Conservation (phyloP, 345 rosid species). For the Clausena lansium region DNA sequence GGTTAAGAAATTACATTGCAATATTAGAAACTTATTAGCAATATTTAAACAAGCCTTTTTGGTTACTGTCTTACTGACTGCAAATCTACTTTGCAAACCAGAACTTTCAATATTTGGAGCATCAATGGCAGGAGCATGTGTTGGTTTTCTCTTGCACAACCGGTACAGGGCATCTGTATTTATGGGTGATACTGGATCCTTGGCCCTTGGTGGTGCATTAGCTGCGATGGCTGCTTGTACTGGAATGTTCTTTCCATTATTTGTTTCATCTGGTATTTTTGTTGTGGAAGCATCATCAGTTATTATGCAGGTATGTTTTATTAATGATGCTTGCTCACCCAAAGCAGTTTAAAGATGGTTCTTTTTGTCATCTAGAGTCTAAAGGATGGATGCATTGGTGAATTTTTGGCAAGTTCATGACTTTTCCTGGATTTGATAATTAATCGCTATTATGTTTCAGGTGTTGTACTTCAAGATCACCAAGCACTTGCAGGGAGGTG, state of each 20-base stretch:
- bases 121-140: slow-evolving; percentile 94
- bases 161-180: slow-evolving; percentile 76
- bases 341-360: background rate
- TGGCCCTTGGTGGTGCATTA: slow-evolving; percentile 88
- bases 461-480: slow-evolving; percentile 39
- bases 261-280: slow-evolving; percentile 77
- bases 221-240: slow-evolving; percentile 97
- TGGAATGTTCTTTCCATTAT: slow-evolving; percentile 89
- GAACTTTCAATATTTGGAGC: slow-evolving; percentile 88
- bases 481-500: slow-evolving; percentile 32
- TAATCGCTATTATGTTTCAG: slow-evolving; percentile 20
- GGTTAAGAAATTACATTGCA: background rate
- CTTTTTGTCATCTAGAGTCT: background rate
- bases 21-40: background rate
- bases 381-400: background rate
- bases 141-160: slow-evolving; percentile 86
- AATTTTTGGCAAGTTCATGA: background rate
- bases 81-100: slow-evolving; percentile 27
- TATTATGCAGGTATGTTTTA: slow-evolving; percentile 54
- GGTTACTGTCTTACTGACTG: slow-evolving; percentile 5
- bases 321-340: background rate
- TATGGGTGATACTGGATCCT: slow-evolving; percentile 84
- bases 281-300: slow-evolving; percentile 63
- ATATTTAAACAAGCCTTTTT: background rate
- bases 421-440: slow-evolving; percentile 2